These are phyloP conservation scores for Hypoxylon sp. DNA, from an alignment of 2,329 filamentous ascomycete genomes.

Conservation along the genomic window DNA sequence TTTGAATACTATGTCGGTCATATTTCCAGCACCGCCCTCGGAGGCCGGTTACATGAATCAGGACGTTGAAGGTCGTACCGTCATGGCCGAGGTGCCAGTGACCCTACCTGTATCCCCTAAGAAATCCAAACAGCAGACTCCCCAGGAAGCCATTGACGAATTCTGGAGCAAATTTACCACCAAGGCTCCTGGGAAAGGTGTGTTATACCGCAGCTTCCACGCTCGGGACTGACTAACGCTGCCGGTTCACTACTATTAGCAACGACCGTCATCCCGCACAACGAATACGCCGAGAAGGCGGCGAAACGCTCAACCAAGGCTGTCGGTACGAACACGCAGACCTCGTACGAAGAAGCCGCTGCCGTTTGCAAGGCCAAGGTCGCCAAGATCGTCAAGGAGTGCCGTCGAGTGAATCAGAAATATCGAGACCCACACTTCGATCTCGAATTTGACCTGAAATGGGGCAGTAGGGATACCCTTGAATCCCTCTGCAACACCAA, in stretches of 20 bases:
- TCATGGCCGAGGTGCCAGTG: conserved; percentile 44
- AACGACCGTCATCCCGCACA: conserved; percentile 77
- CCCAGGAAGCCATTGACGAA: conserved; percentile 76
- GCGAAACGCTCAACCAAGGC: conserved; percentile 67
- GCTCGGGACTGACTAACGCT: neutral
- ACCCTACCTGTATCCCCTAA: conserved; percentile 39
- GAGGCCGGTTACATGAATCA: conserved; percentile 40
- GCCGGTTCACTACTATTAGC: conserved; percentile 56
- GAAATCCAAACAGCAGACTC: conserved; percentile 65
- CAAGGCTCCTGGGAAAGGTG: conserved; percentile 77
- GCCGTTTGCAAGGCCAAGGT: conserved; percentile 76
- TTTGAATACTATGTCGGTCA: conserved; percentile 22
- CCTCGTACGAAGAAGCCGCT: conserved; percentile 79
- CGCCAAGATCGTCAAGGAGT: conserved; percentile 72
- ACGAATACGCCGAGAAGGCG: conserved; percentile 71
- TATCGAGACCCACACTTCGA: conserved; percentile 91
- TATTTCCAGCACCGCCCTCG: conserved; percentile 32
- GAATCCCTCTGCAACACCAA: conserved; percentile 58
- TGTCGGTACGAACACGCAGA: conserved; percentile 66
- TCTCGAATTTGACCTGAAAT: conserved; percentile 80
- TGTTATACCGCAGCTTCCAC: conserved; percentile 1
- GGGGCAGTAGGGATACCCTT: conserved; percentile 63
- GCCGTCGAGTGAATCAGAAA: conserved; percentile 82
- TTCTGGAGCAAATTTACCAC: conserved; percentile 81
- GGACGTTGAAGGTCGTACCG: conserved; percentile 36